These are phyloP conservation scores for Cyclotella atomus DNA, from an alignment of 108 stramenopile species.

Conservation along the genomic window DNA sequence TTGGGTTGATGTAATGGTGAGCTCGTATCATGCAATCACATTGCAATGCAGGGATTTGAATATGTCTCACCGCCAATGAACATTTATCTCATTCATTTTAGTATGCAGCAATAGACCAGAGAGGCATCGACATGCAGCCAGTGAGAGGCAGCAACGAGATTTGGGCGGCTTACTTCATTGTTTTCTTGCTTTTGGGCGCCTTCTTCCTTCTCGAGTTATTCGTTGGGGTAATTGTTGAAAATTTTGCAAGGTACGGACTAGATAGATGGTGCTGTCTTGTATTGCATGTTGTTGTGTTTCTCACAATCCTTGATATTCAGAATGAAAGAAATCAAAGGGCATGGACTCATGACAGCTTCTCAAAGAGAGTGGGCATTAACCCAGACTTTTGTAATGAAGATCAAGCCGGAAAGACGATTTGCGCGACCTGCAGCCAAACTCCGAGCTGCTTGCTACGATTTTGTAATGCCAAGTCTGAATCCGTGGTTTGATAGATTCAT, in stretches of 20 bases:
- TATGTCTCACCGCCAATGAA: too few species aligned
- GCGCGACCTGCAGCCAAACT: constrained; percentile 21
- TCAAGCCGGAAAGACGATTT: constrained; percentile 45
- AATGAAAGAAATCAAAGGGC: constrained; percentile 45
- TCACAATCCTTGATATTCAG: neutral
- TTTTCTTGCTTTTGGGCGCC: constrained; percentile 63
- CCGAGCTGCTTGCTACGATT: constrained; percentile 46
- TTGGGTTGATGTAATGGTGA: constrained; percentile 57
- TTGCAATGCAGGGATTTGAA: too few species aligned
- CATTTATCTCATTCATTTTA: too few species aligned
- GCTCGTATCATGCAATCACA: neutral
- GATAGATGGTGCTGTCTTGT: too few species aligned
- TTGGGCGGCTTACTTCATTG: constrained; percentile 58
- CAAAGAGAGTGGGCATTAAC: constrained; percentile 66
- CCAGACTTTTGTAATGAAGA: constrained; percentile 58
- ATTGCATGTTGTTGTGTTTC: neutral
- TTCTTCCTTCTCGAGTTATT: constrained; percentile 81
- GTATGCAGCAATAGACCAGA: constrained; percentile 56
- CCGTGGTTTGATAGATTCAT: constrained; percentile 55
- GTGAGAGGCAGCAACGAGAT: constrained; percentile 24
- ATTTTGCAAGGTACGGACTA: constrained; percentile 53
- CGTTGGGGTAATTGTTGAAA: constrained; percentile 76
- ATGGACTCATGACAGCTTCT: constrained; percentile 56
- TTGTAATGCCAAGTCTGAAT: constrained; percentile 40
- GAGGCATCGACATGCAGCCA: constrained; percentile 59